Conservation (phyloP, 257 asterid genomes). For the Primulina eburnea region DNA sequence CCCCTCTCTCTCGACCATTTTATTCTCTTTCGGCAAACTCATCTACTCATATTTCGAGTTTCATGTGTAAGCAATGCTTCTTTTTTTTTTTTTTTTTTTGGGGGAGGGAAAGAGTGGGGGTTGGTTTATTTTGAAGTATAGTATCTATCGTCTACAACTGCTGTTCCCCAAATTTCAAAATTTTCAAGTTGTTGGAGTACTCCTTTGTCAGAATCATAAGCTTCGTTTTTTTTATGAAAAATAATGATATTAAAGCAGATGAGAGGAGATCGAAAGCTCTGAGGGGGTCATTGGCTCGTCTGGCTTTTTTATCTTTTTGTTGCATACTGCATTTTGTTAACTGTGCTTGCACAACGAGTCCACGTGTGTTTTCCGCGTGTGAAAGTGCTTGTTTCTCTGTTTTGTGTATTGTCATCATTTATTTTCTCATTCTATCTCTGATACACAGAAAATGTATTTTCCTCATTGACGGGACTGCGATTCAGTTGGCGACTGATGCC, state of each 20-base stretch:
- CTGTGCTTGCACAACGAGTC: not conserved
- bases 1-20: not conserved
- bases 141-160: not conserved
- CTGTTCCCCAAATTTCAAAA: not conserved
- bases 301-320: not conserved
- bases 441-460: conserved; percentile 75
- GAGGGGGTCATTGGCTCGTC: not conserved
- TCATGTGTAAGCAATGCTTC: not conserved
- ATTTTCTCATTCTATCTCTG: conserved; percentile 24
- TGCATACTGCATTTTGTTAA: not conserved
- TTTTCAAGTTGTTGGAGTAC: not conserved
- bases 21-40: not conserved
- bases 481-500: conserved; percentile 81
- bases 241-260: not conserved
- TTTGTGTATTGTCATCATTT: conserved; percentile 5
- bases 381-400: not conserved
- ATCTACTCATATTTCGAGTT: not conserved
- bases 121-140: too few species aligned
- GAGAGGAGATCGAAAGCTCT: not conserved
- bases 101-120: too few species aligned
- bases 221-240: not conserved
- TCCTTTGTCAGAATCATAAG: not conserved
- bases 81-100: not conserved
- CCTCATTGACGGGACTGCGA: conserved; percentile 85
- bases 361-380: not conserved